Percentiles rank a stretch among this genome's conserved stretches.
Evolutionary conservation across 129 eudicot genomes (phyloP).

Genomic region (Cynara cardunculus): DNA sequence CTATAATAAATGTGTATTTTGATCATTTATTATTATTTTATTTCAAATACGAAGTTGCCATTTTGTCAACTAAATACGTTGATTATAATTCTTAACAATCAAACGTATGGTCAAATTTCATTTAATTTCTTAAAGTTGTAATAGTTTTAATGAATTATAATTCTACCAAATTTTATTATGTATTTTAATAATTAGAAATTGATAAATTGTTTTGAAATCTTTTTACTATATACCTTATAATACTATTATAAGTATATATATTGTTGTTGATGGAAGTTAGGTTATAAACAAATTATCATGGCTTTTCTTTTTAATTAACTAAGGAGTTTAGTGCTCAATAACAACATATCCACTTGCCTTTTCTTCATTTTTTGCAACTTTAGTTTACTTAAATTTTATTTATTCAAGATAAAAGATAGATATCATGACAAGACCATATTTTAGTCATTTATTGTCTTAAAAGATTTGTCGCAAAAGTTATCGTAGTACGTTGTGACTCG

Average conservation of each 20-base stretch:
- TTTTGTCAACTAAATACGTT: background rate
- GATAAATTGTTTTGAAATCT: background rate
- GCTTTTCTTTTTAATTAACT: background rate
- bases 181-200: background rate
- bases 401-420: background rate
- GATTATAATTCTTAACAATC: background rate
- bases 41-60: background rate
- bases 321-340: background rate
- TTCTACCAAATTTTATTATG: background rate
- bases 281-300: background rate
- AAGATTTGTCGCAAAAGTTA: too few species aligned
- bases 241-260: too few species aligned
- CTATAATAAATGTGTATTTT: background rate
- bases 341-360: background rate
- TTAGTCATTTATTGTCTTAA: background rate
- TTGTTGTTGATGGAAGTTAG: background rate
- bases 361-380: background rate
- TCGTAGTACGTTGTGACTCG: too few species aligned
- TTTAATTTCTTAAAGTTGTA: background rate
- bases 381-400: background rate
- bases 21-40: background rate
- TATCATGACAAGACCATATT: background rate
- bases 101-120: background rate
- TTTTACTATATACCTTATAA: background rate
- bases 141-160: background rate